These are phyloP conservation scores for Phaeosphaeriaceae sp. DNA, from an alignment of 2,329 filamentous ascomycete species.

Conservation along the genomic window DNA sequence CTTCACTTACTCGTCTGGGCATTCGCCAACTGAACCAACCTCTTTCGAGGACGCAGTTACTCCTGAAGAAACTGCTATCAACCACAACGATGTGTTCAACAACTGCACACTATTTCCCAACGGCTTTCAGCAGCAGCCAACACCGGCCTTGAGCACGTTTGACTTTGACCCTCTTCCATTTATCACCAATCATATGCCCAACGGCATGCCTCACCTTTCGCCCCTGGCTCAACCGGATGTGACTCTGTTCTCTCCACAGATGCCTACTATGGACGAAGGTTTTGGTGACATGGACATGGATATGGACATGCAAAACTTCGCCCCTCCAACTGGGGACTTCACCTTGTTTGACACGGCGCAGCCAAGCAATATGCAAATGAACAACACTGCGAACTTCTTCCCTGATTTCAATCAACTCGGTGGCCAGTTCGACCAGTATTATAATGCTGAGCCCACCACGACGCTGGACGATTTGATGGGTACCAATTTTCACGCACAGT, in stretches of 20 bases:
- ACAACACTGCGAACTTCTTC: constrained; percentile 44
- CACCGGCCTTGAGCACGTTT: constrained; percentile 50
- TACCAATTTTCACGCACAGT: constrained; percentile 27
- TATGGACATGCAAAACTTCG: constrained; percentile 39
- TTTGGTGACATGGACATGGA: constrained; percentile 60
- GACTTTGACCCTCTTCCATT: constrained; percentile 52
- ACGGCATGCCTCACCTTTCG: constrained; percentile 63
- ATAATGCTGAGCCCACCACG: constrained; percentile 32
- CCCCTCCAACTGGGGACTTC: constrained; percentile 62
- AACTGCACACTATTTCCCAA: constrained; percentile 66
- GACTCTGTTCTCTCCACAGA: constrained; percentile 72
- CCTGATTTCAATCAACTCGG: constrained; percentile 49
- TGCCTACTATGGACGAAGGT: constrained; percentile 64
- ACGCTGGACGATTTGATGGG: constrained; percentile 43
- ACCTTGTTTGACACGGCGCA: constrained; percentile 59
- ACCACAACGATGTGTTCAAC: constrained; percentile 65
- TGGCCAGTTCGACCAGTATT: constrained; percentile 45
- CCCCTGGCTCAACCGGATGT: constrained; percentile 71
- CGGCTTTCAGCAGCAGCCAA: constrained; percentile 63
- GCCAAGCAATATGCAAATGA: constrained; percentile 30
- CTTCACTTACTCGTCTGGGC: constrained; percentile 48
- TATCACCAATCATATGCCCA: constrained; percentile 24
- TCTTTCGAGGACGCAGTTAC: constrained; percentile 53
- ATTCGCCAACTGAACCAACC: constrained; percentile 50
- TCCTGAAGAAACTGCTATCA: constrained; percentile 59